These are phyloP conservation scores for Halteria grandinella DNA, from an alignment of 73 alveolate genomes.

Conservation along the genomic window DNA sequence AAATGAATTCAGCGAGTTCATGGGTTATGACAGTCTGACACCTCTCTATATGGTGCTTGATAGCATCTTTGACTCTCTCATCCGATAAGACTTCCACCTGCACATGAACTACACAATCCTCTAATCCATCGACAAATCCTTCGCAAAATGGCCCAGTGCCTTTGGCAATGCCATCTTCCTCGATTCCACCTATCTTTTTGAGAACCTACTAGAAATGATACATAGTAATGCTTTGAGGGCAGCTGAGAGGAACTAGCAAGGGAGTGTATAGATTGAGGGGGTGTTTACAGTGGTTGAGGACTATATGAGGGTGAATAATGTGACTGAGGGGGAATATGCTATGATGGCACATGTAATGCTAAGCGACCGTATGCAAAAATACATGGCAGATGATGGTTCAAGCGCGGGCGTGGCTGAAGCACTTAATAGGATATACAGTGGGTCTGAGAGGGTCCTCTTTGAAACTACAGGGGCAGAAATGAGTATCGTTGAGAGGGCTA, in stretches of 20 bases:
- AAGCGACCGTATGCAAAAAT: neutral
- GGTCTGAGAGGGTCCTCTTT: too few species aligned
- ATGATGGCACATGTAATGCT: neutral
- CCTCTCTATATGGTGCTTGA: neutral
- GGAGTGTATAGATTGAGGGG: neutral
- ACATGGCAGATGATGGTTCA: neutral
- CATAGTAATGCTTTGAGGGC: neutral
- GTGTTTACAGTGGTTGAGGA: too few species aligned
- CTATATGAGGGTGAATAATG: too few species aligned
- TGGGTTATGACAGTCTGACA: neutral
- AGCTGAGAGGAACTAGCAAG: neutral
- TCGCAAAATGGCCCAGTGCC: constrained; percentile 80
- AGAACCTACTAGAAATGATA: constrained; percentile 50
- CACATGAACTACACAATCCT: constrained; percentile 64
- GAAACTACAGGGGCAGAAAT: neutral
- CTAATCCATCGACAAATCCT: constrained; percentile 37
- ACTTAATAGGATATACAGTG: too few species aligned
- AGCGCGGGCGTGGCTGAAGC: neutral
- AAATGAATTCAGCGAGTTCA: neutral
- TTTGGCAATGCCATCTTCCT: constrained; percentile 73
- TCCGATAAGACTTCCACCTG: constrained; percentile 34
- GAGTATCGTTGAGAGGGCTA: constrained; percentile 12
- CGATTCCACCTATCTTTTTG: constrained; percentile 62
- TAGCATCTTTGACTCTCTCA: neutral
- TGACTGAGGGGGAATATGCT: too few species aligned